A percentile compares a stretch with the other conserved stretches of the same genome.
These are phyloP conservation scores for Yamadazyma diospyri DNA, from an alignment of 1,139 yeast genomes.

Conservation along the genomic window DNA sequence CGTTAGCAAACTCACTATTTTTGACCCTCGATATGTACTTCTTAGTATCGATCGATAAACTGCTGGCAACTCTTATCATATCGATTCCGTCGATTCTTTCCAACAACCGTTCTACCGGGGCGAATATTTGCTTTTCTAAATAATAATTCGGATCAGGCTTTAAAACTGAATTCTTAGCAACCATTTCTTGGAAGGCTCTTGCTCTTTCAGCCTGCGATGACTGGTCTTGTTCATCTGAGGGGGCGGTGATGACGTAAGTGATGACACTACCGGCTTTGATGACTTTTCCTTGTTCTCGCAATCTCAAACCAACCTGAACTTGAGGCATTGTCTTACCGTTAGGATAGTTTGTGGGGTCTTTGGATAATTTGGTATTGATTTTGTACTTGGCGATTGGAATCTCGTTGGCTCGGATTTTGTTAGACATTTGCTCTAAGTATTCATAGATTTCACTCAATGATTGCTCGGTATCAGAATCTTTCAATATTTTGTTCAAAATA, in stretches of 20 bases:
- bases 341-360: conserved; percentile 72
- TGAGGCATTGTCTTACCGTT: conserved; percentile 86
- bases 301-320: conserved; percentile 85
- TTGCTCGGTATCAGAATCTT: conserved; percentile 73
- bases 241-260: conserved; percentile 71
- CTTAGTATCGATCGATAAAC: conserved; percentile 73
- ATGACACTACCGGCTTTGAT: conserved; percentile 89
- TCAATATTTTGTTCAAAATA: conserved; percentile 68
- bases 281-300: conserved; percentile 76
- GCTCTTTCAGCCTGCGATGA: conserved; percentile 68
- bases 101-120: conserved; percentile 86
- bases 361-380: conserved; percentile 71
- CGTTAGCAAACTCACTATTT: conserved; percentile 31
- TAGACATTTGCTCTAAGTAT: conserved; percentile 61
- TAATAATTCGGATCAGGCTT: conserved; percentile 77
- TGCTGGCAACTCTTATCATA: conserved; percentile 68
- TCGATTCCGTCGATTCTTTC: conserved; percentile 89
- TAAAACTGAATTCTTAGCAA: conserved; percentile 47
- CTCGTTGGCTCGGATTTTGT: conserved; percentile 57
- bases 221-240: conserved; percentile 32
- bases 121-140: conserved; percentile 82
- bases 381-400: conserved; percentile 63
- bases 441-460: conserved; percentile 72
- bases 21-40: conserved; percentile 53
- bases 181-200: conserved; percentile 68